A percentile compares a stretch with the other conserved stretches of the same genome.
Conservation (phyloP, 2,329 filamentous ascomycete species). For the Paecilomyces sp. region DNA sequence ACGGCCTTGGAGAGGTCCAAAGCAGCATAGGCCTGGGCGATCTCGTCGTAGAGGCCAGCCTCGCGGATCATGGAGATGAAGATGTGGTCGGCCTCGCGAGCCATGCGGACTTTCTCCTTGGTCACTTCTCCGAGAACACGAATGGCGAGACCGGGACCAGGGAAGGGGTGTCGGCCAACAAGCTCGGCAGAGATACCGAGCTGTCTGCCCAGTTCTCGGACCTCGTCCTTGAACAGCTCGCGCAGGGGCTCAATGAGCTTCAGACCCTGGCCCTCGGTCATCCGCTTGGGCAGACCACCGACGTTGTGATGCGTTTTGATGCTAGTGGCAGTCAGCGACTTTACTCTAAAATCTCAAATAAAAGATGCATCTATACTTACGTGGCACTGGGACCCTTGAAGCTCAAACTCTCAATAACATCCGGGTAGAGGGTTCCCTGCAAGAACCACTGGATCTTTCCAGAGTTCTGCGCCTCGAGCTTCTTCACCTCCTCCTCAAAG, state of each 20-base stretch:
- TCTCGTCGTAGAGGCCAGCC: conserved; percentile 46
- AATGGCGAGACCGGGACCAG: conserved; percentile 35
- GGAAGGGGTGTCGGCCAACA: conserved; percentile 70
- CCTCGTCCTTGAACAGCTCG: conserved; percentile 80
- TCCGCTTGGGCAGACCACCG: conserved; percentile 57
- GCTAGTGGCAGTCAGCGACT: background rate
- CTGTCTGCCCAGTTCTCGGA: conserved; percentile 60
- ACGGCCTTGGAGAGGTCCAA: conserved; percentile 59
- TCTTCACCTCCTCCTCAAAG: conserved; percentile 71
- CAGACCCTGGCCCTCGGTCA: conserved; percentile 31
- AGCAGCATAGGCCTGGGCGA: conserved; percentile 64
- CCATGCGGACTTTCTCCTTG: conserved; percentile 69
- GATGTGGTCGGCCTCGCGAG: conserved; percentile 40
- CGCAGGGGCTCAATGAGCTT: conserved; percentile 41
- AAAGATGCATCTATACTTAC: conserved; percentile 18
- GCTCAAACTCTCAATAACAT: conserved; percentile 63
- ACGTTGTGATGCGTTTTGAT: conserved; percentile 64
- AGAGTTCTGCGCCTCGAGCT: conserved; percentile 68
- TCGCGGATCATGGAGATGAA: conserved; percentile 40
- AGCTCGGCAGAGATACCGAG: conserved; percentile 67
- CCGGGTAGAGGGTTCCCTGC: conserved; percentile 77
- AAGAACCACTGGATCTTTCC: conserved; percentile 80
- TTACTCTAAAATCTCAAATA: conserved; percentile 6
- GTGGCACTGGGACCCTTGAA: conserved; percentile 66
- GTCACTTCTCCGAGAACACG: conserved; percentile 81